Evolutionary conservation across 2,329 filamentous ascomycete species (phyloP).

Genomic region (Corinectria fuckeliana): DNA sequence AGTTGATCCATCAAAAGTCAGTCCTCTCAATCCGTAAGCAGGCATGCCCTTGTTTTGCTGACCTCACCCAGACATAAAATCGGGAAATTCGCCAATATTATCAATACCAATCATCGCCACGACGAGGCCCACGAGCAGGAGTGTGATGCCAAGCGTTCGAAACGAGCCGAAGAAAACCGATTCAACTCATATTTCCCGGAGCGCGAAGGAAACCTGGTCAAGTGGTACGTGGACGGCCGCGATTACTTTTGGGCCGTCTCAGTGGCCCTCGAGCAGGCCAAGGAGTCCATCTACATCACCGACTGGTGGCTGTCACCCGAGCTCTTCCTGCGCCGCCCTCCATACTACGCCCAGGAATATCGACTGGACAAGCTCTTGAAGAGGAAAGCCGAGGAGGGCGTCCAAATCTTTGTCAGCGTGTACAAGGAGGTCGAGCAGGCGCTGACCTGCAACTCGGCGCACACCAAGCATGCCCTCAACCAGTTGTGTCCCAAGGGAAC

Average conservation of each 20-base stretch:
- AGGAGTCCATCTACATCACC: slow-evolving; percentile 92
- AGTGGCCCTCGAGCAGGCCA: slow-evolving; percentile 84
- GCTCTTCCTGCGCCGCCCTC: slow-evolving; percentile 83
- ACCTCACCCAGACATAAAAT: slow-evolving; percentile 55
- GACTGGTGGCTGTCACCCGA: slow-evolving; percentile 98
- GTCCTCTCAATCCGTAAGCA: slow-evolving; percentile 19
- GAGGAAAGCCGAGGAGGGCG: slow-evolving; percentile 85
- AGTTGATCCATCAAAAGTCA: slow-evolving; percentile 65
- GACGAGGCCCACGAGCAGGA: slow-evolving; percentile 89
- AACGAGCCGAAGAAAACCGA: slow-evolving; percentile 75
- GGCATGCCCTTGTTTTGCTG: background rate
- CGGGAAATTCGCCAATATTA: slow-evolving; percentile 68
- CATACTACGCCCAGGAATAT: slow-evolving; percentile 83
- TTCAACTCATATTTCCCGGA: slow-evolving; percentile 93
- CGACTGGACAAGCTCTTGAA: slow-evolving; percentile 87
- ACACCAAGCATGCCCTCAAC: slow-evolving; percentile 87
- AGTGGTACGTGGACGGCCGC: slow-evolving; percentile 96
- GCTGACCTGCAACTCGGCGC: slow-evolving; percentile 88
- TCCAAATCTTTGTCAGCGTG: slow-evolving; percentile 92
- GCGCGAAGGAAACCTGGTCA: slow-evolving; percentile 82
- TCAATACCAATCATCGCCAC: slow-evolving; percentile 90
- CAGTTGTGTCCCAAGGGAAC: slow-evolving; percentile 81
- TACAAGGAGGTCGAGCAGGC: slow-evolving; percentile 88
- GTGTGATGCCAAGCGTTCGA: slow-evolving; percentile 80
- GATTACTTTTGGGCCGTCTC: slow-evolving; percentile 97